Evolutionary conservation across 2,329 filamentous ascomycete species (phyloP), one percentile per base, ranked within the genome.

Genomic region (Didymella lethalis): DNA sequence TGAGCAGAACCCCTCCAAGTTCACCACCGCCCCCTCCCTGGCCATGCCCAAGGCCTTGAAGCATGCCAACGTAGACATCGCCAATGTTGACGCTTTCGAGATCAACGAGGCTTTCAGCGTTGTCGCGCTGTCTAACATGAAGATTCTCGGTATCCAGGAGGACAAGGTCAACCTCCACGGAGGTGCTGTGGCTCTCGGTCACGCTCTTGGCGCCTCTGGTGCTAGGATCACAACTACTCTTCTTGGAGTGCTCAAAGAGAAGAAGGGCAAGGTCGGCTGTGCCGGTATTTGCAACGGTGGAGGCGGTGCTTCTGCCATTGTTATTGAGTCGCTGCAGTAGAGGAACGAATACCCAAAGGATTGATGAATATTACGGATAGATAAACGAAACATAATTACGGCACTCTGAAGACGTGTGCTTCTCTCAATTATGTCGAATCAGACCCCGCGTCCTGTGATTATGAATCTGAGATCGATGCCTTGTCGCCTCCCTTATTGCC

Each of bases 61-160:
- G 85, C 94, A 99, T 81, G 95, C 95, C 62, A 91, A 91, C 63
- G 82, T 99, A 63, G 86, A 87, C 57, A 85, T 88, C 68, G 87
- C 89, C 64, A 85, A 91, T 59, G 85, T 99, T 58, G 94, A 98
- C 74, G 95, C 88, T 70, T 99, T 95, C 79, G 95, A 99, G 85
- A 97, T 99, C 85, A 99, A 99, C 84, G 95, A 99, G 84, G 95
- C 95, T 41, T 99, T 99, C 84, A 95, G 91, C 64, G 95, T 97
- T 48, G 95, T 99, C 64, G 92, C 95, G 38, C 86, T 99, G 51
- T 93, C 95, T 67, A 99, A 99, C 84, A 88, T 97, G 82, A 97
- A 99, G 86, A 79, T 98, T 54, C 88, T 99, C 40, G 85, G 84
- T 62, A 82, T 99, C 57, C 83, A 84, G 64, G 85, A 91, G 66